Evolutionary conservation across 371 early-diverging fungal genomes (phyloP).

Genomic region (Mucor irregularis): DNA sequence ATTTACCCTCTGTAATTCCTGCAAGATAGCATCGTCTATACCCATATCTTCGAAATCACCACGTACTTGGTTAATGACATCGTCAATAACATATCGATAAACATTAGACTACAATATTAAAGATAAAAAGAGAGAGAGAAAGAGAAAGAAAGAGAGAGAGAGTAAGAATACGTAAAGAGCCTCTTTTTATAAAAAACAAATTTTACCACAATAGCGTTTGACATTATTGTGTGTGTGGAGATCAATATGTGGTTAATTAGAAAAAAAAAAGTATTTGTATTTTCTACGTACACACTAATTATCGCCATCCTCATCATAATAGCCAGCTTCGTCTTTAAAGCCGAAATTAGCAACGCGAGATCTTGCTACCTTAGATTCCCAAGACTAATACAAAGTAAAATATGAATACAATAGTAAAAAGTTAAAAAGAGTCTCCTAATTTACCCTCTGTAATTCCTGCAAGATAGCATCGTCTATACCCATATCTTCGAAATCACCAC

Average conservation of each 20-base stretch:
- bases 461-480: slow-evolving; percentile 89
- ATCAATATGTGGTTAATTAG: background rate
- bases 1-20: slow-evolving; percentile 85
- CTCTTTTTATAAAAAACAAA: background rate
- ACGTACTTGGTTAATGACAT: slow-evolving; percentile 88
- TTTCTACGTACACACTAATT: too few relatives aligned
- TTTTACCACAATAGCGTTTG: slow-evolving; percentile 51
- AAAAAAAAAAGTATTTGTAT: too few relatives aligned
- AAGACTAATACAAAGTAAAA: slow-evolving; percentile 53
- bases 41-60: slow-evolving; percentile 92
- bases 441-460: slow-evolving; percentile 84
- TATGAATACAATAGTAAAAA: background rate
- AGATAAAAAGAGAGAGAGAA: background rate
- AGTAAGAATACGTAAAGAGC: too few relatives aligned
- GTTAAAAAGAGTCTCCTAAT: background rate
- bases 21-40: slow-evolving; percentile 83
- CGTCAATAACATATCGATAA: slow-evolving; percentile 91
- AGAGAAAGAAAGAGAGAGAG: background rate
- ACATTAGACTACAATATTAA: slow-evolving; percentile 59
- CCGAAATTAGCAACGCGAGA: slow-evolving; percentile 78
- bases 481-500: slow-evolving; percentile 87
- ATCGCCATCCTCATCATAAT: slow-evolving; percentile 33
- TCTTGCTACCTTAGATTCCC: slow-evolving; percentile 83
- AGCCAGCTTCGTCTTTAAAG: slow-evolving; percentile 48
- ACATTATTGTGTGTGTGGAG: slow-evolving; percentile 32